Evolutionary conservation across 2,329 filamentous ascomycete genomes (phyloP).

Genomic region (Pseudogymnoascus sp.): DNA sequence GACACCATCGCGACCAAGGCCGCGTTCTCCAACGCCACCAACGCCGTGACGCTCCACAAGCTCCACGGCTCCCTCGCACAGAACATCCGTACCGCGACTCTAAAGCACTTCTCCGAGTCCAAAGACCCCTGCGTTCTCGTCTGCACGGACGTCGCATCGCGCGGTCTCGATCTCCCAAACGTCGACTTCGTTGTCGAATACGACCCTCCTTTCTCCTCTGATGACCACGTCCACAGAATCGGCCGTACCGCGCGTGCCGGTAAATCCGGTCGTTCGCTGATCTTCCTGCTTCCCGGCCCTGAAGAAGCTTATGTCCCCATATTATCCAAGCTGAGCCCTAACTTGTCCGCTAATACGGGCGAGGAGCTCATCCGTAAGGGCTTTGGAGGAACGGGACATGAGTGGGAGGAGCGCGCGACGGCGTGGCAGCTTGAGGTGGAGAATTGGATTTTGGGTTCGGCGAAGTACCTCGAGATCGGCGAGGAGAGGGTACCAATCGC

Average conservation of each 20-base stretch:
- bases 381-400: conserved; percentile 45
- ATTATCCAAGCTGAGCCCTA: conserved; percentile 44
- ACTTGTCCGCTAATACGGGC: conserved; percentile 46
- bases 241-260: conserved; percentile 92
- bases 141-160: conserved; percentile 91
- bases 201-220: conserved; percentile 86
- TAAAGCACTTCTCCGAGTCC: conserved; percentile 70
- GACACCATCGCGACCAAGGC: conserved; percentile 63
- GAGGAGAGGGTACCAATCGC: conserved; percentile 79
- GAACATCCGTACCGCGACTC: conserved; percentile 76
- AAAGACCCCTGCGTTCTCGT: conserved; percentile 74
- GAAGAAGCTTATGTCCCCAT: conserved; percentile 81
- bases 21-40: conserved; percentile 68
- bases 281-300: conserved; percentile 84
- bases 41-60: conserved; percentile 72
- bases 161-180: conserved; percentile 89
- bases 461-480: conserved; percentile 72
- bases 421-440: conserved; percentile 62
- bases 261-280: conserved; percentile 73
- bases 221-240: conserved; percentile 91
- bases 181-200: conserved; percentile 95
- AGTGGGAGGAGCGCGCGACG: conserved; percentile 61
- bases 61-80: conserved; percentile 92
- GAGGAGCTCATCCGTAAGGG: conserved; percentile 64
- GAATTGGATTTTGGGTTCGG: conserved; percentile 57